Conservation (phyloP, 495 filamentous ascomycete genomes). For the Bacidia gigantensis region DNA sequence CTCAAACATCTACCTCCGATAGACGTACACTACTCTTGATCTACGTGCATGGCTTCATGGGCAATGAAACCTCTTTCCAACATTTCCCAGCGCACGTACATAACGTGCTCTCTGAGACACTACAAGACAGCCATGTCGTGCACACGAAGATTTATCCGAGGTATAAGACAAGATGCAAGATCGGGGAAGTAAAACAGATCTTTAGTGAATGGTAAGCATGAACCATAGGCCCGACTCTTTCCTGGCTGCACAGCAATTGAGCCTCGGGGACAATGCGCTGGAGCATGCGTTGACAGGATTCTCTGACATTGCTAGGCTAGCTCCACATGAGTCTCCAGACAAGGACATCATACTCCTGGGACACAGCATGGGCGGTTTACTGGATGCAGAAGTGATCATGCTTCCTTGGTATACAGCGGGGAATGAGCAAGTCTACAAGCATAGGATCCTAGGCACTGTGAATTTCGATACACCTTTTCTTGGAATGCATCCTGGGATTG, state of each 20-base stretch:
- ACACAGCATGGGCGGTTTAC: constrained; percentile 80
- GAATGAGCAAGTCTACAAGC: constrained; percentile 28
- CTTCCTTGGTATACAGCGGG: constrained; percentile 28
- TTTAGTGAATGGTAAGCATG: constrained; percentile 63
- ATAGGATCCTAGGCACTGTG: constrained; percentile 71
- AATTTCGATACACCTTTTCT: constrained; percentile 78
- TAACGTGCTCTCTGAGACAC: constrained; percentile 49
- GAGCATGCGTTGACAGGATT: neutral
- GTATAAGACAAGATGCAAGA: constrained; percentile 68
- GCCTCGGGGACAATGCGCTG: neutral
- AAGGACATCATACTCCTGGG: constrained; percentile 78
- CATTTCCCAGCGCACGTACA: constrained; percentile 83
- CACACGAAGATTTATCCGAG: constrained; percentile 87
- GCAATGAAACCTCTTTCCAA: constrained; percentile 75
- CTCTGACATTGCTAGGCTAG: constrained; percentile 37
- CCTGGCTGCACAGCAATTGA: too few species aligned
- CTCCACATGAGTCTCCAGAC: constrained; percentile 56
- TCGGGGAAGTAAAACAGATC: constrained; percentile 59
- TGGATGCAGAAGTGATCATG: constrained; percentile 68
- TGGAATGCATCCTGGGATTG: constrained; percentile 78
- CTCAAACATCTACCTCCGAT: constrained; percentile 27
- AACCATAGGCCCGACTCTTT: neutral
- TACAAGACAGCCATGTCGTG: constrained; percentile 61
- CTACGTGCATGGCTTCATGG: constrained; percentile 91
- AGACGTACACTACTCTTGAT: constrained; percentile 57